Base-by-base conservation (phyloP, 2,329 filamentous ascomycete species). In the Nigrograna mackinnonii region DNA sequence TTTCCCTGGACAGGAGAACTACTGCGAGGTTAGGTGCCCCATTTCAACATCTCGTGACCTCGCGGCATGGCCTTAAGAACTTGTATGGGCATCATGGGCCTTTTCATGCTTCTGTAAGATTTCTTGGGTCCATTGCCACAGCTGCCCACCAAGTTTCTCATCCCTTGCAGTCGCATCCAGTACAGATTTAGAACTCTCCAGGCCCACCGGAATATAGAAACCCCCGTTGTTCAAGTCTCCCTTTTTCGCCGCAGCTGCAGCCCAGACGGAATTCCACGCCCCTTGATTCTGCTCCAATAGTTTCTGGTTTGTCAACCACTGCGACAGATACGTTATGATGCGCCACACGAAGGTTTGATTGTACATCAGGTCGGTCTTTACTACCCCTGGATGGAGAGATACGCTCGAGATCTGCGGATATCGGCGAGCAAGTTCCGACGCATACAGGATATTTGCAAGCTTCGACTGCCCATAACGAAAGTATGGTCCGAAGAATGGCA, bases 381-480 rank as follows among this genome's bases (percentile, higher is more conserved):
- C 66, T 19, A 71, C 58, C 2, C 76, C 76, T 0, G 75, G 76
- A 49, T 78, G 75, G 3, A 76, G 45, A 0, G 69, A 58, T 0
- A 68, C 58, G 5, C 55, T 54, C 1, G 61, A 72, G 44, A 78
- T 64, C 3, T 54, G 33, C 4, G 75, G 74, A 47, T 77, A 70
- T 0, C 57, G 62, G 12, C 52, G 43, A 4, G 72, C 69, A n/a
- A 76, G 57, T 32, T 70, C 59, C 2, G 55, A 42, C 0, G 70
- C 59, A 44, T 68, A 75, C 2, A 77, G 62, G 7, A 78, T 58
- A 33, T 75, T 74, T 6, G 75, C 74, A 4, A 78, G 61, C 48
- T 78, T 78, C 38, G 62, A 67, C 37, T 75, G 71, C 4, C 69
- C 72, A 54, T 79, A 78, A 7, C 73, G 65, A 3, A 46, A 41